phyloP scores from a whole-genome alignment of 345 rosid genomes.

The Acer negundo region DNA sequence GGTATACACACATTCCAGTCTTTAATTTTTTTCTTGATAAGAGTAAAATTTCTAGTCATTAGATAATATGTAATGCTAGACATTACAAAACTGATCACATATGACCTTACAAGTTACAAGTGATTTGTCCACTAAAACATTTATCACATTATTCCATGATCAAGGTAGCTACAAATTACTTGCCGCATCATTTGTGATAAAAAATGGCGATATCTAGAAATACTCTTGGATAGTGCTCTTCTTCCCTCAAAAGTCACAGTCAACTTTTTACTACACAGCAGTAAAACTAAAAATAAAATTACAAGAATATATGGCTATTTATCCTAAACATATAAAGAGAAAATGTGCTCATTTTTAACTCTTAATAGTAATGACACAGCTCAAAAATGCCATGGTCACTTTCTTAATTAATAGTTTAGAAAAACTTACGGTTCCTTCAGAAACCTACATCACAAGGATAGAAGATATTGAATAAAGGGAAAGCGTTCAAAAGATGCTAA shows the following conservation, averaged over 20 bases:
- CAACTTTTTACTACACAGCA: neutral
- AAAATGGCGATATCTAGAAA: neutral
- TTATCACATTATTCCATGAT: neutral
- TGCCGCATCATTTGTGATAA: neutral
- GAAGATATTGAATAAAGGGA: neutral
- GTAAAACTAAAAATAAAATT: neutral
- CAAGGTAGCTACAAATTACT: neutral
- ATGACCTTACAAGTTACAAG: too few species aligned
- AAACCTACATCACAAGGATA: neutral
- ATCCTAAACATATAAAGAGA: neutral
- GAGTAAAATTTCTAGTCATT: neutral
- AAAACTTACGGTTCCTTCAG: neutral
- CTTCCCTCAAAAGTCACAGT: neutral
- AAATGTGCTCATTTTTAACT: neutral
- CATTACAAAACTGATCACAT: too few species aligned
- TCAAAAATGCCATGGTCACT: neutral
- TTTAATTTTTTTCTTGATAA: neutral
- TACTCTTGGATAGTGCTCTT: neutral
- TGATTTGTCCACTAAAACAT: neutral
- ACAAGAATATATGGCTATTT: conserved; percentile 2
- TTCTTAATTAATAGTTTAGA: neutral
- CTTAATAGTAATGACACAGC: neutral
- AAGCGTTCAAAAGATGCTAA: neutral
- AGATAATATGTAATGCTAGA: neutral
- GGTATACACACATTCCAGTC: neutral